phyloP scores from a whole-genome alignment of 2,329 filamentous ascomycete genomes.

The Exophiala lecanii-corni region DNA sequence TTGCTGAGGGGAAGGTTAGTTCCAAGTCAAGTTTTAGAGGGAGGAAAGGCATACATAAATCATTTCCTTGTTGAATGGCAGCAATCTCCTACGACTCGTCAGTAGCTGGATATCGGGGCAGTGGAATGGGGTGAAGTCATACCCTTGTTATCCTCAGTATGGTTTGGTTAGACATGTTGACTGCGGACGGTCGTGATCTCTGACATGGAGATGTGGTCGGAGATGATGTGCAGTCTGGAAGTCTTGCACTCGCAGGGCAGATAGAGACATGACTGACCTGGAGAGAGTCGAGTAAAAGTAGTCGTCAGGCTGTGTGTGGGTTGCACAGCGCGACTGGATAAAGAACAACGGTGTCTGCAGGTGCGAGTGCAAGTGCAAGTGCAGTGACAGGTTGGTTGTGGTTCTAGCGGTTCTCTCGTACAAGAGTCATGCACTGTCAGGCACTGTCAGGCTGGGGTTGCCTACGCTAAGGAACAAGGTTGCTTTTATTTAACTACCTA shows the following conservation, averaged over 20 bases:
- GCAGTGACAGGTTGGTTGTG: no score
- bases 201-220: slow-evolving; percentile 6
- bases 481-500: no score
- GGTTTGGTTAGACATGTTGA: slow-evolving; percentile 71
- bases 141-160: slow-evolving; percentile 85
- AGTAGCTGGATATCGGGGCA: slow-evolving; percentile 18
- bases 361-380: no score
- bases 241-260: slow-evolving; percentile 1
- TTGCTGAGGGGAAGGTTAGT: slow-evolving; percentile 41
- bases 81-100: slow-evolving; percentile 63
- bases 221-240: neutral
- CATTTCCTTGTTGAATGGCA: slow-evolving; percentile 75
- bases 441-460: no score
- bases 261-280: slow-evolving; percentile 10
- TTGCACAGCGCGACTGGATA: slow-evolving; percentile 3
- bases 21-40: neutral
- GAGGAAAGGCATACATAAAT: slow-evolving; percentile 63
- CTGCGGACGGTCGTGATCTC: neutral
- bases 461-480: no score
- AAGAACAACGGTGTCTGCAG: no score
- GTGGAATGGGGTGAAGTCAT: slow-evolving; percentile 30
- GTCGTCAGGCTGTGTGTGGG: slow-evolving; percentile 1
- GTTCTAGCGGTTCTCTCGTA: no score
- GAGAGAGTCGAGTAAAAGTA: neutral
- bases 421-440: no score